Percentiles rank a stretch among this genome's conserved stretches.
Conservation (phyloP, 306 rosid species). For the Arachis hypogaea region DNA sequence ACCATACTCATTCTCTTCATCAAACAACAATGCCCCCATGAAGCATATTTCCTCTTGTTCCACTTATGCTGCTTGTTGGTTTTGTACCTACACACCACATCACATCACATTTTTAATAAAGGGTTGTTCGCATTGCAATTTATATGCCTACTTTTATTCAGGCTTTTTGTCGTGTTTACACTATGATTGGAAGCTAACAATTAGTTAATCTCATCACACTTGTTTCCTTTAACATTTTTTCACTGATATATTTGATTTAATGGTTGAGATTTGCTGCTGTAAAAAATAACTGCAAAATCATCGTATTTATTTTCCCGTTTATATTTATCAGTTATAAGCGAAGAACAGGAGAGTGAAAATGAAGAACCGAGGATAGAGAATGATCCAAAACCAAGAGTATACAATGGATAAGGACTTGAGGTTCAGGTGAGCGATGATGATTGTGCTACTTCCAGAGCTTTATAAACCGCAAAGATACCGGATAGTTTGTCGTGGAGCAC, state of each 20-base stretch:
- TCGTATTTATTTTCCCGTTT: neutral
- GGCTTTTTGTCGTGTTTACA: conserved; percentile 17
- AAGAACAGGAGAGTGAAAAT: conserved; percentile 1
- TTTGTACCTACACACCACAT: conserved; percentile 38
- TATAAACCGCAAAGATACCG: conserved; percentile 24
- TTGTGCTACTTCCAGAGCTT: conserved; percentile 13
- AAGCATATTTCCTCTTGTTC: conserved; percentile 37
- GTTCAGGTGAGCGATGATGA: conserved; percentile 18
- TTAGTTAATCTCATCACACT: neutral
- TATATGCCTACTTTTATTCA: conserved; percentile 19
- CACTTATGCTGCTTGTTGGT: conserved; percentile 20
- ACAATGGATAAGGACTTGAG: neutral
- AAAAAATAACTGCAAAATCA: neutral
- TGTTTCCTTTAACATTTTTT: neutral
- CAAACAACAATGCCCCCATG: conserved; percentile 1
- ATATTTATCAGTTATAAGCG: neutral
- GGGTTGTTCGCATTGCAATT: conserved; percentile 26
- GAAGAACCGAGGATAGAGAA: conserved; percentile 2
- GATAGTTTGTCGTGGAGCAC: conserved; percentile 19
- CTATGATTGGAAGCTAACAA: conserved; percentile 12
- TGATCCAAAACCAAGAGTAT: conserved; percentile 29
- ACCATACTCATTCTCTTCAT: conserved; percentile 25
- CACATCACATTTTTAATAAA: conserved; percentile 31
- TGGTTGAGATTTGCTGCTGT: neutral
- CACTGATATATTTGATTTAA: neutral